Evolutionary conservation across 768 basidiomycete species (phyloP).

Genomic region (Mycena floridula): DNA sequence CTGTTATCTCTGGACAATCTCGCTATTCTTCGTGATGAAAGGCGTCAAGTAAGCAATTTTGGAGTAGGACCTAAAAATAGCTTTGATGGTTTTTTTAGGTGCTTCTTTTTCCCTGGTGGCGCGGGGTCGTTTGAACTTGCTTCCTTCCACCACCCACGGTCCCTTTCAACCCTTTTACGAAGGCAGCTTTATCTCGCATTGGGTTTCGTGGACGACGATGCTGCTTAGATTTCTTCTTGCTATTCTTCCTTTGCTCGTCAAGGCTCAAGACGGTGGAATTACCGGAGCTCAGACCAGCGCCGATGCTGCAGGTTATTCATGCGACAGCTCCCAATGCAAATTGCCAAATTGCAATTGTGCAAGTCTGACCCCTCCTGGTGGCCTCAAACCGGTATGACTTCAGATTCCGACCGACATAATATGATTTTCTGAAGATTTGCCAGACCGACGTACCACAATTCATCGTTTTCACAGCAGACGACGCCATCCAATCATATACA

Average conservation of each 20-base stretch:
- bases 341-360: constrained; percentile 72
- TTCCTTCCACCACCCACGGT: too few relatives aligned
- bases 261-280: constrained; percentile 49
- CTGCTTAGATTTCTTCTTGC: too few relatives aligned
- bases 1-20: too few relatives aligned
- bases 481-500: constrained; percentile 74
- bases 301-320: constrained; percentile 61
- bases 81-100: too few relatives aligned
- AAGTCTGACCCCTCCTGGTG: constrained; percentile 67
- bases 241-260: constrained; percentile 31
- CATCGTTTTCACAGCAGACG: constrained; percentile 70
- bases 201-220: too few relatives aligned
- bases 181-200: too few relatives aligned
- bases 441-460: constrained; percentile 60
- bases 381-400: constrained; percentile 48
- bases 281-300: constrained; percentile 45
- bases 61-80: too few relatives aligned
- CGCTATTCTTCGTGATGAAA: too few relatives aligned
- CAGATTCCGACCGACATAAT: neutral
- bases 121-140: too few relatives aligned
- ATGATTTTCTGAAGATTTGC: neutral
- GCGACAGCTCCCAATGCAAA: constrained; percentile 57
- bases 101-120: too few relatives aligned
- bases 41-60: too few relatives aligned
- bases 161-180: too few relatives aligned